Evolutionary conservation across 164 flowering plant genomes (phyloP).

Genomic region (Vitis amurensis): DNA sequence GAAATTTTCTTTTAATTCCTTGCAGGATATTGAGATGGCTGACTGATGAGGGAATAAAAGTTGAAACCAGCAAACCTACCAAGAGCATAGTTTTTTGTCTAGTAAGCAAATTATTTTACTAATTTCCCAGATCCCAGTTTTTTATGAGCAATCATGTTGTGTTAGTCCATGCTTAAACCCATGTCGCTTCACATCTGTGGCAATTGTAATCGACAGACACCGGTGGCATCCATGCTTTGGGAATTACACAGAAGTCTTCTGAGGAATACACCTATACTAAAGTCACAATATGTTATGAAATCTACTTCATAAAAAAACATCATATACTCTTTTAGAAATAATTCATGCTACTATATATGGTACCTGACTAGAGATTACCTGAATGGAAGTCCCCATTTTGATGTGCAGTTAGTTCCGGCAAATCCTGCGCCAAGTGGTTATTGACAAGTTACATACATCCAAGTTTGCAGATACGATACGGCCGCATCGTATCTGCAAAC

Average conservation of each 20-base stretch:
- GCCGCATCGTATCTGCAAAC: slow-evolving; percentile 18
- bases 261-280: slow-evolving; percentile 20
- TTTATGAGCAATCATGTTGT: neutral
- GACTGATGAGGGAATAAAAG: slow-evolving; percentile 59
- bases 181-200: slow-evolving; percentile 8
- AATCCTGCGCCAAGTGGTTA: slow-evolving; percentile 82
- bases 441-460: slow-evolving; percentile 82
- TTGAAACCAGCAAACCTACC: slow-evolving; percentile 27
- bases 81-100: slow-evolving; percentile 67
- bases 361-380: neutral
- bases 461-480: slow-evolving; percentile 36
- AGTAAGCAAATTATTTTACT: slow-evolving; percentile 39
- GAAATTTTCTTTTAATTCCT: neutral
- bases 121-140: neutral
- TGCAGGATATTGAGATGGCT: slow-evolving; percentile 80
- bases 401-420: slow-evolving; percentile 69
- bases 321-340: too few relatives aligned
- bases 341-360: too few relatives aligned
- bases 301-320: too few relatives aligned
- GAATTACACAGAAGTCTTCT: slow-evolving; percentile 56
- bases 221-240: slow-evolving; percentile 77
- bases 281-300: too few relatives aligned
- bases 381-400: neutral
- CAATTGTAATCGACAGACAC: slow-evolving; percentile 92
- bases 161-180: too few relatives aligned